Conservation (phyloP, 495 filamentous ascomycete species). For the Pyronema domesticum region DNA sequence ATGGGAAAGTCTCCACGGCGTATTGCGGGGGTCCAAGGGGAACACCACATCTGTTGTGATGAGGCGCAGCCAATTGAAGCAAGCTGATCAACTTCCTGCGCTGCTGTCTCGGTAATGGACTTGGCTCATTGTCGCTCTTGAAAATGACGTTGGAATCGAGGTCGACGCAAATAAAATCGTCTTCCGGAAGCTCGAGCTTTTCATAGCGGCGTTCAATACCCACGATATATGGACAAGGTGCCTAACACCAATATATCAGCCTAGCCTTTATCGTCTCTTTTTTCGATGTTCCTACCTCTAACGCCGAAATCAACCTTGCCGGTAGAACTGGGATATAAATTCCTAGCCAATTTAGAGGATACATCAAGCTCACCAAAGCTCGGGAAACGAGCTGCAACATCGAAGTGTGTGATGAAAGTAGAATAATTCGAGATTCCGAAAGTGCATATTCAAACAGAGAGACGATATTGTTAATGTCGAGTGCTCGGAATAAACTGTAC, state of each 20-base stretch:
- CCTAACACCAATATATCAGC: slow-evolving; percentile 22
- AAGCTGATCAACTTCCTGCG: slow-evolving; percentile 75
- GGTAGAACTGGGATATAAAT: slow-evolving; percentile 87
- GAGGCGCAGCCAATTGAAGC: slow-evolving; percentile 76
- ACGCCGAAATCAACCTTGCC: slow-evolving; percentile 65
- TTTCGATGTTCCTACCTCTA: slow-evolving; percentile 34
- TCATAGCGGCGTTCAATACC: slow-evolving; percentile 91
- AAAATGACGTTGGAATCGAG: slow-evolving; percentile 79
- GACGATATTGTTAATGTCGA: slow-evolving; percentile 81
- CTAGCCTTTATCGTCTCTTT: no score
- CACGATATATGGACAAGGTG: slow-evolving; percentile 91
- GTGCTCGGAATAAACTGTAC: slow-evolving; percentile 75
- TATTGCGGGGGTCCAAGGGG: slow-evolving; percentile 78
- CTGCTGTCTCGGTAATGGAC: slow-evolving; percentile 68
- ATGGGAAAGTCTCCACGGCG: slow-evolving; percentile 78
- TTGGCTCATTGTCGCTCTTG: slow-evolving; percentile 47
- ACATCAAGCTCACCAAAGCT: slow-evolving; percentile 66
- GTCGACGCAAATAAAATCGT: slow-evolving; percentile 90
- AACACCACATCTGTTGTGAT: slow-evolving; percentile 74
- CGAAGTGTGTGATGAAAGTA: slow-evolving; percentile 83
- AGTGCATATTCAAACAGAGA: slow-evolving; percentile 85
- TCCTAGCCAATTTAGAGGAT: slow-evolving; percentile 79
- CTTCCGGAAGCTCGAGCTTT: slow-evolving; percentile 77
- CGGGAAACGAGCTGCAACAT: slow-evolving; percentile 88
- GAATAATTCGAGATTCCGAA: slow-evolving; percentile 85